Base-by-base conservation (phyloP, 345 rosid species). In the Cochlearia excelsa region DNA sequence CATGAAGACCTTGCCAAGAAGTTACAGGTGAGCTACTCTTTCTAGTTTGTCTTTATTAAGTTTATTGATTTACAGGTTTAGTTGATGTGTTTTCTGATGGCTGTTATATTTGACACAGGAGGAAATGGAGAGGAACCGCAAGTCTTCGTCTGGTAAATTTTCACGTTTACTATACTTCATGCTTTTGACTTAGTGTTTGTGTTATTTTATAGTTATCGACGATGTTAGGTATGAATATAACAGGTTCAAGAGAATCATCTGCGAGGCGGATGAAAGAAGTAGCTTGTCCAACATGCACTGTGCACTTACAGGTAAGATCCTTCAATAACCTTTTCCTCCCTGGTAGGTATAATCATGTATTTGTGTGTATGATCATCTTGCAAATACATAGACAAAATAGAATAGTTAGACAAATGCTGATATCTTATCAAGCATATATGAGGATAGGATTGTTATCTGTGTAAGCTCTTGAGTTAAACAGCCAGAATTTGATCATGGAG, bases 1-100 rank as follows among this genome's bases (percentile, higher is more conserved):
- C 99, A 94, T 55, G 96, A 85, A 80, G 96, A 90, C 75, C 92
- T 94, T 43, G 99, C 97, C 47, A 87, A 66, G 84, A 94, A 90
- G 81, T 87, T 94, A 78, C 90, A 94, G 84, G 99, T 87, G 66
- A 66, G 35, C 38, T 43, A 3, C 26, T 51, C 10, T 28, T 9
- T 30, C 52, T 10, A 7, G 33, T 11, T 11, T 33, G 5, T 54
- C 41, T 55, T 55, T 54, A 42, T 16, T 52, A 9, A 55, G 16
- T 33, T 48, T 1, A 47, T 39, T 0, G 41, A 38, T 23, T 41
- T 9, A 5, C 6, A 35, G 10, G 6, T 26, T 27, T 30, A 31
- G 38, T 5, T 30, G 29, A 26, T 42, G 37, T 54, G 57, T 28
- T 63, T 56, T 64, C 61, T 63, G 29, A 71, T 39, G 26, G 60